Base-by-base conservation (phyloP, 257 asterid genomes). In the Jacaranda copaia region DNA sequence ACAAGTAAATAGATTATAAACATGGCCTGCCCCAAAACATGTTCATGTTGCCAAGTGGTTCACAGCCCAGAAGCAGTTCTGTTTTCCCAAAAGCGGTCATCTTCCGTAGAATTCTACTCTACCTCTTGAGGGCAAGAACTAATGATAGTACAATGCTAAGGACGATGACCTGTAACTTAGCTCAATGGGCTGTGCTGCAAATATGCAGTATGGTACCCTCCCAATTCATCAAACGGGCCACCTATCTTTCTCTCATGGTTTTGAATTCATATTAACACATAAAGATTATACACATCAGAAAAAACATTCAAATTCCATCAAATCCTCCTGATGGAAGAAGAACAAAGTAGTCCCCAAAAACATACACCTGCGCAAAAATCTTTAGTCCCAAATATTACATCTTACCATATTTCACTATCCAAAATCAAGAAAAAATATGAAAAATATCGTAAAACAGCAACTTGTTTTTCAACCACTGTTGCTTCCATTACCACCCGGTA, bases 381-480 rank as follows among this genome's bases (percentile, higher is more conserved):
- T 69, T 35, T 9, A 53, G 45, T 20, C 20, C 45, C 53, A 81
- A 70, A 77, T 61, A 15, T 75, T 75, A 72, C 81, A 76, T 15
- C 73, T 78, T 55, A 51, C 72, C 56, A 60, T 5, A 72, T 55
- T 75, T 38, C 63, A 49, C 60, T 63, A 78, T n/a, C 68, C 76
- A 67, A 10, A 45, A 68, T 6, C 40, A 63, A 68, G 1, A 3
- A 35, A 11, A 15, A 43, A 25, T 25, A 25, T 25, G 32, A 52
- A 69, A n/a, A 39, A 16, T 3, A 52, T 3, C 16, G 13, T 12
- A 52, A 35, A 61, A 5, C 42, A 15, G 0, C n/a, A 42, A 8
- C 35, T 12, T 36, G 1, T 68, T 38, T 13, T 61, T 89, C 88
- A 92, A 62, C 74, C 91, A 85, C 95, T 86, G 69, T 76, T 87